A percentile compares a stretch with the other conserved stretches of the same genome.
phyloP scores from a whole-genome alignment of 1,284 basidiomycete genomes.

The Leccinum cinnamomeum region DNA sequence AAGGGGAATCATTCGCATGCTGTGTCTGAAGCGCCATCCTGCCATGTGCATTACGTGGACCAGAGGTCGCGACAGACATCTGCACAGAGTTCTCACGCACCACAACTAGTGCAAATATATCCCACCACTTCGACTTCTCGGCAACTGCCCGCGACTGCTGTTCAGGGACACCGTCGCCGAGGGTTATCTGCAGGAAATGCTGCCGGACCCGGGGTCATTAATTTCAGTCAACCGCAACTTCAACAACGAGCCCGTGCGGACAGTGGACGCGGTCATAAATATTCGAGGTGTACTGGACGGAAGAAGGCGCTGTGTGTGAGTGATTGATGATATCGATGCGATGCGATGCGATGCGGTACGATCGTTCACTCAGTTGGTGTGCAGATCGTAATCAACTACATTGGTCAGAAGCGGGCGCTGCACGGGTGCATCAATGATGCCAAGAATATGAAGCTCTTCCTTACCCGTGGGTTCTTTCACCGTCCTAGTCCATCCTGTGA shows the following conservation, averaged over 20 bases:
- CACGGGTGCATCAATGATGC: constrained; percentile 86
- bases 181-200: constrained; percentile 22
- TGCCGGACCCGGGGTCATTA: not conserved
- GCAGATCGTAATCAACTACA: constrained; percentile 80
- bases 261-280: constrained; percentile 39
- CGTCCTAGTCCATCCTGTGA: not conserved
- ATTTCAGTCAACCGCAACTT: constrained; percentile 6
- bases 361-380: not conserved
- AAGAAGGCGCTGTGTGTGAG: constrained; percentile 74
- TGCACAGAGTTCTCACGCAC: constrained; percentile 2
- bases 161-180: constrained; percentile 23
- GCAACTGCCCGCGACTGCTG: not conserved
- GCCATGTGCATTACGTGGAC: constrained; percentile 31
- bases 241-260: constrained; percentile 4
- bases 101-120: not conserved
- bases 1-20: constrained; percentile 9
- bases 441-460: constrained; percentile 65
- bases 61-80: constrained; percentile 14
- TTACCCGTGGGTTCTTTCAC: constrained; percentile 53
- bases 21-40: constrained; percentile 21
- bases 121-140: constrained; percentile 11
- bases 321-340: constrained; percentile 8
- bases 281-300: constrained; percentile 69
- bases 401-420: constrained; percentile 59
- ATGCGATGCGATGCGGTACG: not conserved